Conservation (phyloP, 202 grass and related monocot species). For the Eragrostis tef region DNA sequence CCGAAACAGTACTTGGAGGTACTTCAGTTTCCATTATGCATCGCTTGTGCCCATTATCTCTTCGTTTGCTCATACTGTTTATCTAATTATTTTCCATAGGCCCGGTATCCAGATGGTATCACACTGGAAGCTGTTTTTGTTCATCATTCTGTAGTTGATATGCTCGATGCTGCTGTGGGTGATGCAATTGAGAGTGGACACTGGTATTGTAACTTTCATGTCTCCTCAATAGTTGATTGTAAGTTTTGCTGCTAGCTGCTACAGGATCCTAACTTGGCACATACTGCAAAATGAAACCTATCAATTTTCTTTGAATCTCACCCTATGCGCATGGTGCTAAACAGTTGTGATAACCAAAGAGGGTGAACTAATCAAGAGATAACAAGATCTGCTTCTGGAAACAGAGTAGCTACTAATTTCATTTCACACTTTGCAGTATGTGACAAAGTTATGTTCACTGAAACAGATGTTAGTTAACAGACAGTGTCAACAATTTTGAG, state of each 20-base stretch:
- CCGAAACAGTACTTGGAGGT: conserved; percentile 98
- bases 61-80: conserved; percentile 43
- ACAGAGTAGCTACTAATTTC: conserved; percentile 18
- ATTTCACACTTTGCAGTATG: background rate
- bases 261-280: conserved; percentile 24
- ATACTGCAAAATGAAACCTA: background rate
- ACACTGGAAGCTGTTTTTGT: conserved; percentile 90
- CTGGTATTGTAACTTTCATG: conserved; percentile 63
- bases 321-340: conserved; percentile 10
- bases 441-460: conserved; percentile 16
- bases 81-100: conserved; percentile 53
- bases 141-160: conserved; percentile 85
- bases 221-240: conserved; percentile 34
- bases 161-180: conserved; percentile 91
- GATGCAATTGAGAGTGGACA: conserved; percentile 83
- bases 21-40: conserved; percentile 48
- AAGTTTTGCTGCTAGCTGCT: conserved; percentile 36
- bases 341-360: conserved; percentile 1
- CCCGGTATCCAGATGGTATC: conserved; percentile 92
- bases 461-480: conserved; percentile 23
- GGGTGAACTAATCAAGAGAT: conserved; percentile 38
- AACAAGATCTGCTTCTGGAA: conserved; percentile 8
- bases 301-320: conserved; percentile 13
- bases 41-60: conserved; percentile 22
- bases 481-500: conserved; percentile 26